A percentile compares a stretch with the other conserved stretches of the same genome.
These are phyloP conservation scores for Ophiostoma pallidulum DNA, from an alignment of 2,329 filamentous ascomycete genomes.

Conservation along the genomic window DNA sequence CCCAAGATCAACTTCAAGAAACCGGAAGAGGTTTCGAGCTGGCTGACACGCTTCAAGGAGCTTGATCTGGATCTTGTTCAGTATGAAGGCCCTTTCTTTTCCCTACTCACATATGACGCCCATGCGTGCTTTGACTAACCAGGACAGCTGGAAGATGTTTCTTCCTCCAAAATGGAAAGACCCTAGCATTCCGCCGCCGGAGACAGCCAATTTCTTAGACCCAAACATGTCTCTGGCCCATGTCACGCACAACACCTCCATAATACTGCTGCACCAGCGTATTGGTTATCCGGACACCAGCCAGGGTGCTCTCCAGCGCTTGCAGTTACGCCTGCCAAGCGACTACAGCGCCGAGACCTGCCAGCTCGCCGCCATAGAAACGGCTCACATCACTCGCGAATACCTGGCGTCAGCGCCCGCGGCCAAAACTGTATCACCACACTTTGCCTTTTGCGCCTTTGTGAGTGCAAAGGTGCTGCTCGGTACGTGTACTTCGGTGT, in stretches of 20 bases:
- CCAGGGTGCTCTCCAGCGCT: background rate
- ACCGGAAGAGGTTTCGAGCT: background rate
- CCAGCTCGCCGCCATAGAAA: background rate
- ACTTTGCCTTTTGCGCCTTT: background rate
- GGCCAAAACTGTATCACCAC: background rate
- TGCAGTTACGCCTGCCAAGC: background rate
- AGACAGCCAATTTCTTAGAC: background rate
- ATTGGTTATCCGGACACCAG: background rate
- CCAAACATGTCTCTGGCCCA: background rate
- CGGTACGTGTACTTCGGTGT: background rate
- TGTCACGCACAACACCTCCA: background rate
- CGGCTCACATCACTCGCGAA: background rate
- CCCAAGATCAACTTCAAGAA: slow-evolving; percentile 1
- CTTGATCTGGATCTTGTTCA: background rate
- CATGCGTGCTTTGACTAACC: no score
- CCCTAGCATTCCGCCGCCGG: background rate
- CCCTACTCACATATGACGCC: no score
- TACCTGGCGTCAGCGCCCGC: background rate
- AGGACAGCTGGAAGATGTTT: background rate
- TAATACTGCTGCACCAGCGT: background rate
- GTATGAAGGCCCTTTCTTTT: no score
- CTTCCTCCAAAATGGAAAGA: background rate
- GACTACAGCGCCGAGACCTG: background rate
- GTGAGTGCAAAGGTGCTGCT: background rate
- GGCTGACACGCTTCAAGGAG: slow-evolving; percentile 1